phyloP scores from a whole-genome alignment of 169 alveolate species.

The Besnoitia besnoiti region DNA sequence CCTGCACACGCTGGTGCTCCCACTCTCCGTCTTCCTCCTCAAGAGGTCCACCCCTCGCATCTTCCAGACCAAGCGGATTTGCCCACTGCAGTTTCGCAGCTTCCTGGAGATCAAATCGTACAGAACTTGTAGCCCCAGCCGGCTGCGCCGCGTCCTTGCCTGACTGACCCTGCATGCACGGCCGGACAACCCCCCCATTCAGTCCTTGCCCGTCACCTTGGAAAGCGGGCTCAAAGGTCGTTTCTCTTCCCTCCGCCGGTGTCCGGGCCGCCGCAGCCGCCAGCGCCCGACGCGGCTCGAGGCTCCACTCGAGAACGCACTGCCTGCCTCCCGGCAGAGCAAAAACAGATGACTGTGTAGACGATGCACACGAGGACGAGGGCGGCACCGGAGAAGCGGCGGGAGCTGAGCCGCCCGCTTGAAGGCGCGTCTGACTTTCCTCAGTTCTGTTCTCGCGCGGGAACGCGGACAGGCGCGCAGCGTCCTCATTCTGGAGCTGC shows the following conservation, averaged over 20 bases:
- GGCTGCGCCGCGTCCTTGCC: neutral
- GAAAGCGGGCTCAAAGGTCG: neutral
- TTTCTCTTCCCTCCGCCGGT: neutral
- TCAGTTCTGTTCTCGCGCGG: neutral
- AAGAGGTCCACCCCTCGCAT: neutral
- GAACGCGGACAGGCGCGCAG: too few relatives aligned
- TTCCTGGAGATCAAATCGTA: conserved; percentile 42
- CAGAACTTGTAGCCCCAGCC: neutral
- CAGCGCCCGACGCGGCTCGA: neutral
- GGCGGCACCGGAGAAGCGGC: neutral
- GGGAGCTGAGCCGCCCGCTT: neutral
- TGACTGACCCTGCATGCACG: neutral
- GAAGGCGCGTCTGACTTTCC: neutral
- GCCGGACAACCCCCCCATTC: neutral
- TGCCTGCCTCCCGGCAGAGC: neutral
- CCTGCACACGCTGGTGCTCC: neutral
- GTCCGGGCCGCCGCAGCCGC: neutral
- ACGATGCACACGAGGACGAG: neutral
- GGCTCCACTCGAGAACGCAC: conserved; percentile 23
- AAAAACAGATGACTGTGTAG: neutral
- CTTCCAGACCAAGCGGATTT: conserved; percentile 69
- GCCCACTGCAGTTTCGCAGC: conserved; percentile 71
- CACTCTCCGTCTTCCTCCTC: conserved; percentile 18
- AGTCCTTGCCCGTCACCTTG: neutral
- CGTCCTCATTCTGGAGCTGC: neutral